Evolutionary conservation across 1,284 basidiomycete genomes (phyloP).

Genomic region (Malassezia equina): DNA sequence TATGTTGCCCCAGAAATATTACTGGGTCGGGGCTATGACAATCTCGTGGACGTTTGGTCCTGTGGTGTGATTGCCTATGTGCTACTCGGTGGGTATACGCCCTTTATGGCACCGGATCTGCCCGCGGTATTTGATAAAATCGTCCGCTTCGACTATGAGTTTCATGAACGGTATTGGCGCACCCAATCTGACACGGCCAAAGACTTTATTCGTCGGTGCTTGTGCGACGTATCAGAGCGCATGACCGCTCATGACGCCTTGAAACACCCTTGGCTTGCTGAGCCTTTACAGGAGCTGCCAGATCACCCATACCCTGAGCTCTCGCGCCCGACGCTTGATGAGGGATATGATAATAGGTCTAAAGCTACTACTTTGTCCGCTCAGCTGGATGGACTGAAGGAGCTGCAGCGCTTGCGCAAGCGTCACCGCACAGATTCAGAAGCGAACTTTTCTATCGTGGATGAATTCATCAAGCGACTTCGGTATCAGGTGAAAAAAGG

Average conservation of each 20-base stretch:
- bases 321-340: background rate
- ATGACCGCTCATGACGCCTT: constrained; percentile 41
- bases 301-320: background rate
- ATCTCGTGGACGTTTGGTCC: constrained; percentile 44
- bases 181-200: constrained; percentile 37
- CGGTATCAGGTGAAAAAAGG: background rate
- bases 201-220: constrained; percentile 43
- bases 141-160: constrained; percentile 37
- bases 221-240: constrained; percentile 34
- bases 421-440: background rate
- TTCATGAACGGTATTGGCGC: constrained; percentile 41
- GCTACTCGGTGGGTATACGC: constrained; percentile 45
- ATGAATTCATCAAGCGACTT: constrained; percentile 2
- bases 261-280: constrained; percentile 39
- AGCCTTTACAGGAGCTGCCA: constrained; percentile 10
- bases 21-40: constrained; percentile 41
- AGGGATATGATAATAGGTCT: background rate
- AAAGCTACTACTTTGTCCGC: background rate
- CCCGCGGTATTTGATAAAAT: constrained; percentile 41
- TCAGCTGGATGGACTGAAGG: background rate
- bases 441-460: background rate
- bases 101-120: constrained; percentile 44
- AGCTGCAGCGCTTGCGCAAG: constrained; percentile 1
- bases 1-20: constrained; percentile 47
- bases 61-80: constrained; percentile 45